Base-by-base conservation (phyloP, 177 flowering plant species). In the Vitis hybrid region DNA sequence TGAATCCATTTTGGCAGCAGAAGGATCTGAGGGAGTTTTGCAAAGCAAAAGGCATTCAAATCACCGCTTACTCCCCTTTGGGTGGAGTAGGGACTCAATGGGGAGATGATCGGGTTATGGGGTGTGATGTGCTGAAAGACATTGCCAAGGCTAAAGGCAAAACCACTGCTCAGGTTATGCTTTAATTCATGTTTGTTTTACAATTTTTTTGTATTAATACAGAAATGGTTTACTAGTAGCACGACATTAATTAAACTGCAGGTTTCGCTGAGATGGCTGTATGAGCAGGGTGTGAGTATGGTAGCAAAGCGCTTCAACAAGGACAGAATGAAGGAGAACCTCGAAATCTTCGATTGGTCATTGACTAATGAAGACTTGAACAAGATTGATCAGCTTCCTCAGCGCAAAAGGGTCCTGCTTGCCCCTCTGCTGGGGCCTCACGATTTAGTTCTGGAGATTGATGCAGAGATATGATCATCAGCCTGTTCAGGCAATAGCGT, bases 101-200 rank as follows among this genome's bases (percentile, higher is more conserved):
- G 76, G 76, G 72, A n/a, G 64, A 48, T 59, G 48, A 64, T n/a
- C 6, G 52, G 10, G 22, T 74, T 7, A 2, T 74, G 3, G 76
- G 31, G 51, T 56, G 19, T 7, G 51, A 74, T 1, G 64, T 74
- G 18, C 18, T 69, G 3, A 12, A 58, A 59, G 51, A 64, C 21
- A 74, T 74, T 31, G 76, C 76, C 56, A 7, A n/a, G 13, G 68
- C 64, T 18, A 63, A 64, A 63, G 72, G 72, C 8, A 74, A 69
- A 50, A 63, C 72, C 1, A 8, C 31, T 49, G 76, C 76, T n/a
- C 76, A 74, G 76, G 76, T 73, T 33, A 2, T 33, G 39, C 39
- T 33, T 33, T 33, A 5, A 33, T 33, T 33, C 39, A 6, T 33
- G 7, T 33, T 33, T 33, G 39, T 33, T 33, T 33, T 5, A 33